Percentiles rank a stretch among this genome's conserved stretches.
Evolutionary conservation across 2,329 filamentous ascomycete genomes (phyloP).

Genomic region (Neoscytalidium dimidiatum): DNA sequence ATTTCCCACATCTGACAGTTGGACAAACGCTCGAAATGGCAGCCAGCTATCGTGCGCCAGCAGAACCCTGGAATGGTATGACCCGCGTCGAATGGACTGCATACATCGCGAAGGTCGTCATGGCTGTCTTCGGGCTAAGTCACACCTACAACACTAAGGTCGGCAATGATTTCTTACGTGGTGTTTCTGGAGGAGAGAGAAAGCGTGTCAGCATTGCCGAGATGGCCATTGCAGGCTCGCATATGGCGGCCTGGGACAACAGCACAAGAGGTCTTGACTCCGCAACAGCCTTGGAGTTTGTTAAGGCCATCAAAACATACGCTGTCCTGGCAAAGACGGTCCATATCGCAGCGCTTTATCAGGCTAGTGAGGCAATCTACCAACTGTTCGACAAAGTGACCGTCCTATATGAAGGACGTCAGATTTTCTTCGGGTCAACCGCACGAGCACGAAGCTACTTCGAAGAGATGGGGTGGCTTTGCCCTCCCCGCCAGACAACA

Average conservation of each 20-base stretch:
- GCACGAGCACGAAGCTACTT: slow-evolving; percentile 61
- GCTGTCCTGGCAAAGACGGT: slow-evolving; percentile 56
- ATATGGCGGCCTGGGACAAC: slow-evolving; percentile 50
- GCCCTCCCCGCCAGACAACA: slow-evolving; percentile 67
- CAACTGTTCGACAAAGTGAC: slow-evolving; percentile 71
- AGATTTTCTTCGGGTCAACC: slow-evolving; percentile 74
- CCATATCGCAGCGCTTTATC: slow-evolving; percentile 53
- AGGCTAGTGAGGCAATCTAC: slow-evolving; percentile 54
- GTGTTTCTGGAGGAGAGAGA: slow-evolving; percentile 63
- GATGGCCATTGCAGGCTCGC: slow-evolving; percentile 43
- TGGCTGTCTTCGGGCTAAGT: slow-evolving; percentile 55
- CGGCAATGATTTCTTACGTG: slow-evolving; percentile 61
- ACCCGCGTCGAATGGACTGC: slow-evolving; percentile 46
- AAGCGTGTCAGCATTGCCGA: slow-evolving; percentile 65
- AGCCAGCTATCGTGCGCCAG: slow-evolving; percentile 54
- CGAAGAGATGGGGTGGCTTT: slow-evolving; percentile 67
- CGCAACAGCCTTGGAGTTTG: slow-evolving; percentile 59
- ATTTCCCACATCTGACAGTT: slow-evolving; percentile 60
- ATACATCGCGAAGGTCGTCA: slow-evolving; percentile 53
- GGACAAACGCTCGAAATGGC: slow-evolving; percentile 60
- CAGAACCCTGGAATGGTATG: slow-evolving; percentile 35
- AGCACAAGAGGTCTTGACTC: slow-evolving; percentile 42
- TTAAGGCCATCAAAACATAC: slow-evolving; percentile 53
- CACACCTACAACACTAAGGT: slow-evolving; percentile 60
- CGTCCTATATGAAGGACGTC: slow-evolving; percentile 73